phyloP scores from a whole-genome alignment of 2,329 filamentous ascomycete species.

The Penicillium sp. region DNA sequence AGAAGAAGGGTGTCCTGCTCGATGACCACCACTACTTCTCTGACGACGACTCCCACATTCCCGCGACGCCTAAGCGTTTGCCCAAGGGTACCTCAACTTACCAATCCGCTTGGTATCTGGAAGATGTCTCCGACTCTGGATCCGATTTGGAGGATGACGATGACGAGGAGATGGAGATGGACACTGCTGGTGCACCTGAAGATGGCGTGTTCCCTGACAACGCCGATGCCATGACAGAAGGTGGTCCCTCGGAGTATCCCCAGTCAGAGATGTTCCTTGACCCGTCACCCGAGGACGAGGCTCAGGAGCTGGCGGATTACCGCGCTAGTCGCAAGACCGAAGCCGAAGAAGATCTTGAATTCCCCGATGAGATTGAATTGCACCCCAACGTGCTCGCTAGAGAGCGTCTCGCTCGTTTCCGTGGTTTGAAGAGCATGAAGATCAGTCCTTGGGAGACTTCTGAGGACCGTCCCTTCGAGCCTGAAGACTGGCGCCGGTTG shows the following conservation, averaged over 20 bases:
- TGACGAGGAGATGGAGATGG: conserved; percentile 56
- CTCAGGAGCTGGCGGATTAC: conserved; percentile 76
- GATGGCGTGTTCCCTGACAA: conserved; percentile 68
- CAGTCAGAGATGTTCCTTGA: conserved; percentile 90
- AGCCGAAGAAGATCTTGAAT: conserved; percentile 86
- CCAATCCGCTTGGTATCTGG: conserved; percentile 90
- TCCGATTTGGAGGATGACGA: conserved; percentile 80
- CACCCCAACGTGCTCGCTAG: conserved; percentile 81
- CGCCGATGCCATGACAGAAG: conserved; percentile 66
- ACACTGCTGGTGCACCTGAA: conserved; percentile 65
- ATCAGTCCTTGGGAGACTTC: conserved; percentile 85
- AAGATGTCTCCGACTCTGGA: conserved; percentile 75
- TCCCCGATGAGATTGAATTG: conserved; percentile 95
- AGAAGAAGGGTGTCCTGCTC: conserved; percentile 82
- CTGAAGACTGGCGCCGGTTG: conserved; percentile 82
- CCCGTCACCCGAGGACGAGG: conserved; percentile 76
- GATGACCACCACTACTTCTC: conserved; percentile 99
- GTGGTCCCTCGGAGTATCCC: conserved; percentile 81
- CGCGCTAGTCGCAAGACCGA: conserved; percentile 75
- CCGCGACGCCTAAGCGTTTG: conserved; percentile 66
- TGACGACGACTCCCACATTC: conserved; percentile 68
- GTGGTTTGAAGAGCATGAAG: conserved; percentile 86
- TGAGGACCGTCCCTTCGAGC: conserved; percentile 82
- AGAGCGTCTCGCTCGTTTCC: conserved; percentile 80
- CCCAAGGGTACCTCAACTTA: conserved; percentile 92